phyloP scores from a whole-genome alignment of 2,329 filamentous ascomycete genomes.

The Paecilomyces fulvus region DNA sequence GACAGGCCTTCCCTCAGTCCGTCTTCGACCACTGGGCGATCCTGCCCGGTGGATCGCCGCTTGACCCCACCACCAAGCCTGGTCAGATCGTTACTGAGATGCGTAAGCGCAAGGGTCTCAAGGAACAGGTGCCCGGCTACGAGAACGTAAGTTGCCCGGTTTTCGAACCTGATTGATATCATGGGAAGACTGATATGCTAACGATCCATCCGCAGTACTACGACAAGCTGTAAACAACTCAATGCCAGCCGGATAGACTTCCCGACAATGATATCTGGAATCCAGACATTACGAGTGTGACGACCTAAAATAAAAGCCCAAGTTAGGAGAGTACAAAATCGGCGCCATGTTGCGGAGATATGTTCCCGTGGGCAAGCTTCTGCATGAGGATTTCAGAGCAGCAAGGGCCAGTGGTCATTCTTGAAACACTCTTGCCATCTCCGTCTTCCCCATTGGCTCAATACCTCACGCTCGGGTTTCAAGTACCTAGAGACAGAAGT shows the following conservation, averaged over 20 bases:
- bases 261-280: slow-evolving; percentile 24
- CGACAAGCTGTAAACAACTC: slow-evolving; percentile 81
- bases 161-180: not conserved
- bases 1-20: slow-evolving; percentile 97
- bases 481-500: slow-evolving; percentile 19
- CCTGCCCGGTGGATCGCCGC: slow-evolving; percentile 83
- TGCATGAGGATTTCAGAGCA: not conserved
- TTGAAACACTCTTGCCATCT: not conserved
- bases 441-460: not conserved
- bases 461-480: slow-evolving; percentile 5
- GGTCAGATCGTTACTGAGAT: slow-evolving; percentile 77
- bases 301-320: slow-evolving; percentile 32
- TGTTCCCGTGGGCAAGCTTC: not conserved
- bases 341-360: not conserved
- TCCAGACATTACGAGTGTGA: slow-evolving; percentile 36
- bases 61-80: slow-evolving; percentile 73
- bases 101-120: slow-evolving; percentile 99
- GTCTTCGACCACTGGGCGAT: slow-evolving; percentile 99
- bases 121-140: slow-evolving; percentile 84
- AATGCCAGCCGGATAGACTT: slow-evolving; percentile 36
- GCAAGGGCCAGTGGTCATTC: not conserved
- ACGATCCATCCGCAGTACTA: slow-evolving; percentile 62
- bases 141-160: slow-evolving; percentile 70
- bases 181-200: slow-evolving; percentile 30
- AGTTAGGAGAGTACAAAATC: slow-evolving; percentile 12